Conservation (phyloP, 2,329 filamentous ascomycete species). For the Elsinoe batatas region DNA sequence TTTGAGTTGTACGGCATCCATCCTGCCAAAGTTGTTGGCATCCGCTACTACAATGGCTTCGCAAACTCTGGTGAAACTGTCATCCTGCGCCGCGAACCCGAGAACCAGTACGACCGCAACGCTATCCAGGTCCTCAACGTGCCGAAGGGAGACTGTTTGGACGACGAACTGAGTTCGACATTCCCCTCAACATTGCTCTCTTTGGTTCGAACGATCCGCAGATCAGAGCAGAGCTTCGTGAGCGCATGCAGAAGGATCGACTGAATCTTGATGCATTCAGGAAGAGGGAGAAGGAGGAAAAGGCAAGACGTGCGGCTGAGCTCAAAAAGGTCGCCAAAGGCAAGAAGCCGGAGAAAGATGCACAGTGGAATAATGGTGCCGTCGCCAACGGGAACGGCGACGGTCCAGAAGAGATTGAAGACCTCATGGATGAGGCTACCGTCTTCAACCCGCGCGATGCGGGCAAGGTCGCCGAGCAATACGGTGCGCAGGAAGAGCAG, state of each 20-base stretch:
- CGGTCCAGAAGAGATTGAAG: conserved; percentile 44
- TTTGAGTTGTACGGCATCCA: conserved; percentile 29
- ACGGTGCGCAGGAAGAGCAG: conserved; percentile 61
- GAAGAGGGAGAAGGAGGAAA: conserved; percentile 28
- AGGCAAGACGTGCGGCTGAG: conserved; percentile 25
- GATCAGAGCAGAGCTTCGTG: conserved; percentile 41
- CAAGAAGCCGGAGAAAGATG: conserved; percentile 6
- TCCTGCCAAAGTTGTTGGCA: conserved; percentile 50
- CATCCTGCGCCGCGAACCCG: conserved; percentile 53
- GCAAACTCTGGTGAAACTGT: conserved; percentile 56
- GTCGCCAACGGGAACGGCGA: conserved; percentile 25
- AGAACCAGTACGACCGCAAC: conserved; percentile 40
- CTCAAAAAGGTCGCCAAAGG: conserved; percentile 16
- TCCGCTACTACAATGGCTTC: conserved; percentile 52
- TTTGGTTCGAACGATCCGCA: conserved; percentile 47
- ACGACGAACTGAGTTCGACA: conserved; percentile 57
- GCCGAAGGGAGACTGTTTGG: conserved; percentile 63
- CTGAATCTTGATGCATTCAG: conserved; percentile 45
- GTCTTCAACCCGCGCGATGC: conserved; percentile 57
- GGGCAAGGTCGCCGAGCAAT: conserved; percentile 55
- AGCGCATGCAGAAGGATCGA: conserved; percentile 53
- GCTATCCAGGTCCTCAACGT: conserved; percentile 59
- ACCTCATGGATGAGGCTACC: conserved; percentile 57
- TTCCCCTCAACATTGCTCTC: conserved; percentile 58
- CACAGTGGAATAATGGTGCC: conserved; percentile 4